Evolutionary conservation across 352 stramenopile species (phyloP).

Genomic region (Saprolegnia diclina): DNA sequence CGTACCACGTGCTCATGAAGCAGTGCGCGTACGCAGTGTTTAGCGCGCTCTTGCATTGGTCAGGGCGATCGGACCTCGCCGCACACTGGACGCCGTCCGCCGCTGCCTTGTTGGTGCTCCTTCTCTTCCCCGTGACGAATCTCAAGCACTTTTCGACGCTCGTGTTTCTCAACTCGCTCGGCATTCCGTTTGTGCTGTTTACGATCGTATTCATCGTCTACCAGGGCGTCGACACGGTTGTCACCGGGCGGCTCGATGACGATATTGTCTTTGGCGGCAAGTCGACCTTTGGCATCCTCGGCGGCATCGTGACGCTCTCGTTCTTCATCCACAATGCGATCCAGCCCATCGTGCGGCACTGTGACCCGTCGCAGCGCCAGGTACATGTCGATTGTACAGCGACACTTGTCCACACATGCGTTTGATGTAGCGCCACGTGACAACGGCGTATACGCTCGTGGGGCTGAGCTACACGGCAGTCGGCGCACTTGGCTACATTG

Average conservation of each 20-base stretch:
- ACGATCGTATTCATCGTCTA: conserved; percentile 28
- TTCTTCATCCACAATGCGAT: conserved; percentile 32
- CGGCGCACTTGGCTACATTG: conserved; percentile 27
- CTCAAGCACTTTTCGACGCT: conserved; percentile 25
- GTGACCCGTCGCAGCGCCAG: conserved; percentile 14
- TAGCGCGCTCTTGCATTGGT: background rate
- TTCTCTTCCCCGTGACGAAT: conserved; percentile 23
- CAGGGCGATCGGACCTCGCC: background rate
- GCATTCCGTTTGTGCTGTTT: conserved; percentile 28
- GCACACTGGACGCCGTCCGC: conserved; percentile 6
- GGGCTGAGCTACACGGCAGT: conserved; percentile 21
- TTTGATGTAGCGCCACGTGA: conserved; percentile 12
- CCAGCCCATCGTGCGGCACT: conserved; percentile 28
- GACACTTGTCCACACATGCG: too few relatives aligned
- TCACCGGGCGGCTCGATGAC: background rate
- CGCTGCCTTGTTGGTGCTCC: conserved; percentile 7
- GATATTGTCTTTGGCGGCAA: conserved; percentile 16
- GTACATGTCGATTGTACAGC: background rate
- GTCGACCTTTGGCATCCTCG: conserved; percentile 23
- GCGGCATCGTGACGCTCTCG: conserved; percentile 27
- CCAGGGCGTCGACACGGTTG: conserved; percentile 17
- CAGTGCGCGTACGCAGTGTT: conserved; percentile 25
- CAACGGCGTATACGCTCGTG: conserved; percentile 13
- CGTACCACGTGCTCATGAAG: conserved; percentile 31
- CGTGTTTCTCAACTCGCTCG: conserved; percentile 26